Evolutionary conservation across 1,139 yeast genomes (phyloP), one percentile per base, ranked within the genome.

Genomic region (Hansenula lynferdii): DNA sequence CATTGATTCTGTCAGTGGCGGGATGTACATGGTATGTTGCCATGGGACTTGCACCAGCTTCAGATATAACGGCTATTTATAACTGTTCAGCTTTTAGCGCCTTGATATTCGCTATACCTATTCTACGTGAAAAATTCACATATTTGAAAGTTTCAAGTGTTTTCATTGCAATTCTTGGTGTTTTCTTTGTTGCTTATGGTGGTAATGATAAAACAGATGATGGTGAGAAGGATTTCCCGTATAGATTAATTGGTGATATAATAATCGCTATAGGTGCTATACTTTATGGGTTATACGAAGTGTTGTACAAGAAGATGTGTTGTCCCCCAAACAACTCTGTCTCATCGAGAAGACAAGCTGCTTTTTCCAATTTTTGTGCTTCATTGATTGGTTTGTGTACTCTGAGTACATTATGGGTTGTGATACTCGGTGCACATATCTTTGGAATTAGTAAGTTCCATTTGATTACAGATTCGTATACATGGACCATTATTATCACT

Each of bases 31-130:
- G 96, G 96, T 87, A 85, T 56, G 75, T 85, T 15, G 82, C 96
- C 8, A 85, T 87, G 77, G 70, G 80, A 22, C 62, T 85, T 58
- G 82, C 96, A 1, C 84, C 89, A 28, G 87, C 95, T 0, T 72
- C 89, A 3, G 96, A 87, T 54, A 82, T 87, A 22, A 86, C 96
- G 4, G 96, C 96, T 9, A 87, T 87, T 45, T 87, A 86, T 62
- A 87, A 87, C 62, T 85, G 95, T 55, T 81, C 90, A 11, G 95
- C 95, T 0, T 86, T 87, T 57, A 82, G 90, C 7, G 96, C 96
- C 0, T 82, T 87, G 54, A 76, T 86, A 6, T 86, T 87, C 61
- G 89, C 95, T 3, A 80, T 87, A 22, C 86, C 90, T 2, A 60
- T 87, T 31, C 67, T 87, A 37, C 62, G 70, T 29, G 96, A 87